Conservation (phyloP, 495 filamentous ascomycete species). For the Neurospora tetrasperma region DNA sequence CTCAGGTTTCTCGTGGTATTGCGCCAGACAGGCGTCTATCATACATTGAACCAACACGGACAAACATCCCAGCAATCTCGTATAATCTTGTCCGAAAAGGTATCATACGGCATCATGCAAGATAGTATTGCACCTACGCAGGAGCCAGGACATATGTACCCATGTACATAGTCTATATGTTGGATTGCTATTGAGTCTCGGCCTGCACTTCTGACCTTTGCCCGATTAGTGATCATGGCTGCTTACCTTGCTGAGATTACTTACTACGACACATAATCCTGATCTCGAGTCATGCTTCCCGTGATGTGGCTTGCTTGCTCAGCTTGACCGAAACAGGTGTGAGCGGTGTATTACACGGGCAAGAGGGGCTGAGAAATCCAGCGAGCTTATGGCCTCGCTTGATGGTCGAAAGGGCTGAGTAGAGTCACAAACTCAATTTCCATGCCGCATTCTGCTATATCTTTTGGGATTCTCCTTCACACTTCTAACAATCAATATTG, state of each 20-base stretch:
- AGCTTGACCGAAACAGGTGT: not conserved
- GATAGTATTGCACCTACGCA: not conserved
- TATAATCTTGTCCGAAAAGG: not conserved
- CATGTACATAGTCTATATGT: not conserved
- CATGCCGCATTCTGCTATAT: not conserved
- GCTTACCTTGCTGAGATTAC: not conserved
- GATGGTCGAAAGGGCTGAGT: not conserved
- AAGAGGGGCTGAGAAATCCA: not conserved
- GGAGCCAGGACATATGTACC: not conserved
- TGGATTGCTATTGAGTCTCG: not conserved
- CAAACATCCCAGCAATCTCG: not conserved
- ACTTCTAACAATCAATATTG: not conserved
- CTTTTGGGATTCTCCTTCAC: not conserved
- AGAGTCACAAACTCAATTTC: not conserved
- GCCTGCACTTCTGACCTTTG: not conserved
- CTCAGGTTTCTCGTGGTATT: not conserved
- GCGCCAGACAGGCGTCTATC: not conserved
- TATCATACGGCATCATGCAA: not conserved
- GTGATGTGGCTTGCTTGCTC: not conserved
- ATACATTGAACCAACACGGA: not conserved
- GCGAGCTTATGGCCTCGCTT: not conserved
- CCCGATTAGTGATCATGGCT: not conserved
- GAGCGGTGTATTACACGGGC: not conserved
- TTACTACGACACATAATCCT: not conserved
- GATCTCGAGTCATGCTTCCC: not conserved